These are phyloP conservation scores for Leishmania tarentolae DNA, from an alignment of 208 protist species.

Conservation along the genomic window DNA sequence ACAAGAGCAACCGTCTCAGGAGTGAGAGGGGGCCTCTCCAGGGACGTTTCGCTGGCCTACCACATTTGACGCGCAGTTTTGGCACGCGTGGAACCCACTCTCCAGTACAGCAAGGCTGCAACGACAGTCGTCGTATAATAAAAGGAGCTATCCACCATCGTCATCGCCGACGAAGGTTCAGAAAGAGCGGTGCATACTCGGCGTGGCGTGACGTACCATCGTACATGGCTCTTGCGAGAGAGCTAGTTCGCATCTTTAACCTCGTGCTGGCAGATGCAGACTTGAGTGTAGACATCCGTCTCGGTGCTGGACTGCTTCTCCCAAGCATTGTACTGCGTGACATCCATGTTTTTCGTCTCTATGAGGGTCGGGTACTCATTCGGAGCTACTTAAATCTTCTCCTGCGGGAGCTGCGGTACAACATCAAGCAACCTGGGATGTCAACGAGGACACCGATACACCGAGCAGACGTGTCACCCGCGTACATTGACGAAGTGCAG, in stretches of 20 bases:
- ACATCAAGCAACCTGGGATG: constrained; percentile 3
- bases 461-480: too few species aligned
- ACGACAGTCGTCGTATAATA: too few species aligned
- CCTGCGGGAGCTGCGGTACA: constrained; percentile 29
- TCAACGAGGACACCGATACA: background rate
- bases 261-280: constrained; percentile 31
- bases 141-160: background rate
- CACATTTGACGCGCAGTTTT: constrained; percentile 10
- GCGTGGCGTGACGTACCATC: constrained; percentile 57
- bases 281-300: constrained; percentile 43
- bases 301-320: constrained; percentile 46
- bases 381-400: constrained; percentile 51
- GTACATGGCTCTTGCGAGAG: constrained; percentile 51
- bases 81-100: constrained; percentile 2
- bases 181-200: background rate
- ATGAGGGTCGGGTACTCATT: constrained; percentile 62
- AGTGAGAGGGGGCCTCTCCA: background rate
- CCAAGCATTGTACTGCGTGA: constrained; percentile 50
- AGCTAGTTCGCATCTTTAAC: constrained; percentile 48
- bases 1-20: background rate
- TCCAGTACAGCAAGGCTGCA: background rate
- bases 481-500: background rate
- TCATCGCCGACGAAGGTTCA: background rate
- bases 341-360: constrained; percentile 47
- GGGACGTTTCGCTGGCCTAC: background rate